phyloP scores from a whole-genome alignment of 257 asterid species.

The Fraxinus cuspidata region DNA sequence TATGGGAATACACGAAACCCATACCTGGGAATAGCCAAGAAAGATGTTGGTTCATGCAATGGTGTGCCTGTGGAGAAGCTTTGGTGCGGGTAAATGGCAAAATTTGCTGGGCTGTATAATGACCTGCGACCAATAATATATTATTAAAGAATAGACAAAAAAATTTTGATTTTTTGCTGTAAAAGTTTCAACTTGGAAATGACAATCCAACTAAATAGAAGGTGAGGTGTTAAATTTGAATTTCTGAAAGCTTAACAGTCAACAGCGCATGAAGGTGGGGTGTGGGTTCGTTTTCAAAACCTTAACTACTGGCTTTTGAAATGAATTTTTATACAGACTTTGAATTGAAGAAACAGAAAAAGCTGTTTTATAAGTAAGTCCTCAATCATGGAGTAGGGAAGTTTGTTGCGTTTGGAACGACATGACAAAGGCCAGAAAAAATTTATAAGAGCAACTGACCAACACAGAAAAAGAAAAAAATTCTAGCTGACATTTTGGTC shows the following conservation, averaged over 20 bases:
- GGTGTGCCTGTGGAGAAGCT: neutral
- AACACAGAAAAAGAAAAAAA: too few relatives aligned
- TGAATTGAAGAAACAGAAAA: neutral
- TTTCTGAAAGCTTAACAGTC: too few relatives aligned
- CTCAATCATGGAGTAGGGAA: too few relatives aligned
- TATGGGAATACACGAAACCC: neutral
- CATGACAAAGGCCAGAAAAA: too few relatives aligned
- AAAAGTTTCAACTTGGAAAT: constrained; percentile 27
- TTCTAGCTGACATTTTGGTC: constrained; percentile 34
- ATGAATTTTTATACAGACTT: neutral
- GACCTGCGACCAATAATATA: neutral
- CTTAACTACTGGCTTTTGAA: constrained; percentile 11
- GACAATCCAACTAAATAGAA: constrained; percentile 50
- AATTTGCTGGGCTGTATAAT: neutral
- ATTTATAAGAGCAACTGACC: too few relatives aligned
- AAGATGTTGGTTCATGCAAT: constrained; percentile 11
- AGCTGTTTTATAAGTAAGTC: too few relatives aligned
- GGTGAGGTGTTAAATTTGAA: constrained; percentile 35
- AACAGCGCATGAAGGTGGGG: constrained; percentile 2
- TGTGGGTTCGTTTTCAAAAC: neutral
- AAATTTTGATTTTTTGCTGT: constrained; percentile 1
- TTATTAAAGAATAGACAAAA: neutral
- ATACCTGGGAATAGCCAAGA: constrained; percentile 19
- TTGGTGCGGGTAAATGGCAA: constrained; percentile 10
- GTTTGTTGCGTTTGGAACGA: too few relatives aligned